phyloP scores from a whole-genome alignment of 345 rosid species.

The Microcos paniculata region DNA sequence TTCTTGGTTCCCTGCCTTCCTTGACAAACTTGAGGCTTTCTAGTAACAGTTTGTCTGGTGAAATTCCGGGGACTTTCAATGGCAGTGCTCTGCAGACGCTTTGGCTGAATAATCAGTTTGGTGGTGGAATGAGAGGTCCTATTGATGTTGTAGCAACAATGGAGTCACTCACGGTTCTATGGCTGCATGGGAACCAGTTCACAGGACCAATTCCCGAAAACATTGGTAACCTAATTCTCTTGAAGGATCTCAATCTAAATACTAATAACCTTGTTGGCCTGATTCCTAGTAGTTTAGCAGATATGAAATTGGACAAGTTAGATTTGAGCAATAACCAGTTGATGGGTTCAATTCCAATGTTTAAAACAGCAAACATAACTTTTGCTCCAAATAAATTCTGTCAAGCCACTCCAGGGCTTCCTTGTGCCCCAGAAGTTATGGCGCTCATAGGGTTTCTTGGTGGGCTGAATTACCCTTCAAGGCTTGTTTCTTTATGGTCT shows the following conservation, averaged over 20 bases:
- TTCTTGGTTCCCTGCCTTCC: slow-evolving; percentile 54
- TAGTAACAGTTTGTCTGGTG: slow-evolving; percentile 50
- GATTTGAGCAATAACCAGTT: slow-evolving; percentile 67
- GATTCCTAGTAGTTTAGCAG: slow-evolving; percentile 51
- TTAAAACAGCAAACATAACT: slow-evolving; percentile 38
- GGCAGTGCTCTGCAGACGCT: slow-evolving; percentile 46
- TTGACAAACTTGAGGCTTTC: slow-evolving; percentile 54
- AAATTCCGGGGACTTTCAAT: slow-evolving; percentile 47
- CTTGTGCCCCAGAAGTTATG: slow-evolving; percentile 61
- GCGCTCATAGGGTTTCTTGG: slow-evolving; percentile 59
- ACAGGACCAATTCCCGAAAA: slow-evolving; percentile 61
- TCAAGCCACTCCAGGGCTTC: slow-evolving; percentile 38
- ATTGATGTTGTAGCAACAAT: slow-evolving; percentile 60
- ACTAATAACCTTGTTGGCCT: slow-evolving; percentile 56
- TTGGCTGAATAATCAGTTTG: slow-evolving; percentile 66
- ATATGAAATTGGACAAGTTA: slow-evolving; percentile 46
- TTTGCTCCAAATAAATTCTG: slow-evolving; percentile 55
- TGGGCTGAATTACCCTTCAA: slow-evolving; percentile 55
- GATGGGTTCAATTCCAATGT: slow-evolving; percentile 71
- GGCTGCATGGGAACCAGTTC: slow-evolving; percentile 83
- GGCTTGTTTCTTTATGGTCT: slow-evolving; percentile 56
- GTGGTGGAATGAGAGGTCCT: slow-evolving; percentile 49
- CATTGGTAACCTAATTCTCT: slow-evolving; percentile 47
- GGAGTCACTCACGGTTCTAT: slow-evolving; percentile 44
- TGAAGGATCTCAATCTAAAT: slow-evolving; percentile 64